Evolutionary conservation across 1,284 basidiomycete genomes (phyloP), one percentile per base, ranked within the genome.

Genomic region (Fistulinella cinereoalba): DNA sequence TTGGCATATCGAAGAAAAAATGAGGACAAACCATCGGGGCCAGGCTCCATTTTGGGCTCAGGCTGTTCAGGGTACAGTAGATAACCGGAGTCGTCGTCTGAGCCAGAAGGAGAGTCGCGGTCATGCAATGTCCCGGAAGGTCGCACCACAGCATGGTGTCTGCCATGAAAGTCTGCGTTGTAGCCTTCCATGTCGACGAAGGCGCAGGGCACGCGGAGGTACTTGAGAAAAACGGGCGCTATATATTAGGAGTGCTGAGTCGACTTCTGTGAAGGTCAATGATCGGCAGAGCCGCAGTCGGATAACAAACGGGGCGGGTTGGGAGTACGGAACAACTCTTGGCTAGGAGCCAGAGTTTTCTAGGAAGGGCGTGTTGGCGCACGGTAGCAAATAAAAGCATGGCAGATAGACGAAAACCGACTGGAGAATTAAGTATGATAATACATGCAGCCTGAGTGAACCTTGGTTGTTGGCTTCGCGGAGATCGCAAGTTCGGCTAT

Each of bases 51-150:
- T 63, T 68, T 76, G 38, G n/a, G n/a, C n/a, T n/a, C n/a, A n/a
- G 62, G 55, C 34, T 56, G 24, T 27, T 74, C 71, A 46, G 69
- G 68, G 55, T 61, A 70, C n/a, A 4, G 23, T 11, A 46, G 41
- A 45, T 67, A 64, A 33, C 36, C 31, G 33, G 16, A 34, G 28
- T 75, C 77, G 51, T 79, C 77, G 47, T 79, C 78, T 46, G 76
- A 79, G 40, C 68, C 71, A 12, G 73, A 71, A 56, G 70, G 65
- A 21, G 77, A 79, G 19, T 65, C 70, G 27, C 57, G 70, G 49
- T 76, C 74, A 45, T 72, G 49, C 40, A 56, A 49, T 38, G 52
- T 37, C 49, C 52, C 60, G 45, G 54, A 53, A 52, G 62, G 46
- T 53, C 65, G 61, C 50, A 61, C 56, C 56, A 59, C 53, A 54